Evolutionary conservation across 2,329 filamentous ascomycete species (phyloP).

Genomic region (Talaromyces sp.): DNA sequence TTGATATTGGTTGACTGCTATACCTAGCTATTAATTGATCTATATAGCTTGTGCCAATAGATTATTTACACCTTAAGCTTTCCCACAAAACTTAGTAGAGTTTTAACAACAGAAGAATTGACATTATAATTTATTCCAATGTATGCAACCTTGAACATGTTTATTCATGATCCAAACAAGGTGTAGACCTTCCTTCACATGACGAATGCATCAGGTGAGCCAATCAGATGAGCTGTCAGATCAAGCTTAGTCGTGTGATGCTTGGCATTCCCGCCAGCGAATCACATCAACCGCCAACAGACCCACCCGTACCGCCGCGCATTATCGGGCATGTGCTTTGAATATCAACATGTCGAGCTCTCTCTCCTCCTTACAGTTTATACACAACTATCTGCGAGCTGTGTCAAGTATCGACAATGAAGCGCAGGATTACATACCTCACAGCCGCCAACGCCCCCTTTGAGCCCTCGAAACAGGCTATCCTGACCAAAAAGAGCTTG

Average conservation of each 20-base stretch:
- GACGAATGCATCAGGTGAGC: neutral
- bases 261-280: neutral
- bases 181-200: too few species aligned
- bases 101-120: too few species aligned
- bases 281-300: neutral
- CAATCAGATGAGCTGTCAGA: neutral
- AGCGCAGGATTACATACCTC: conserved; percentile 64
- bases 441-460: conserved; percentile 60
- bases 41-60: too few species aligned
- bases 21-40: too few species aligned
- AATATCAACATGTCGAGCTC: neutral
- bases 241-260: neutral
- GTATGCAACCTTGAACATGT: too few species aligned
- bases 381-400: neutral
- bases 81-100: too few species aligned
- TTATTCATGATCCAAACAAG: too few species aligned
- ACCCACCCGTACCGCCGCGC: neutral
- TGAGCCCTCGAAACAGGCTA: conserved; percentile 58
- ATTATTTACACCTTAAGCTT: too few species aligned
- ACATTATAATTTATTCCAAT: too few species aligned
- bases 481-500: conserved; percentile 50
- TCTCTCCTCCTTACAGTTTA: neutral
- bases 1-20: too few species aligned
- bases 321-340: neutral
- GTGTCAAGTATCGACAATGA: conserved; percentile 25